Percentiles rank a stretch among this genome's conserved stretches.
phyloP scores from a whole-genome alignment of 1,284 basidiomycete genomes.

The Stereum hirsutum region DNA sequence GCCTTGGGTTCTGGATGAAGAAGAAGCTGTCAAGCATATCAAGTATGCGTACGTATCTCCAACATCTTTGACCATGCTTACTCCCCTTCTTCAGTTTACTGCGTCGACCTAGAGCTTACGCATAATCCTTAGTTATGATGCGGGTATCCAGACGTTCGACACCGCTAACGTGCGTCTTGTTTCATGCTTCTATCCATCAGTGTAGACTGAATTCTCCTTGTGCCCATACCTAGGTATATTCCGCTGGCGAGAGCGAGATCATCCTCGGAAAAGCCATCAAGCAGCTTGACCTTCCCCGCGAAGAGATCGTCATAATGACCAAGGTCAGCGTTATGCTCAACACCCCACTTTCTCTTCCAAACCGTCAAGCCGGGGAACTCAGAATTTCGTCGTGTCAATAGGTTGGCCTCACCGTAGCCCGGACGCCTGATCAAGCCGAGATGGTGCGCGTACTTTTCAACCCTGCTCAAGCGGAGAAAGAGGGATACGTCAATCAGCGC shows the following conservation, averaged over 20 bases:
- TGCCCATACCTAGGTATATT: slow-evolving; percentile 32
- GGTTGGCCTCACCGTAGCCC: too few relatives aligned
- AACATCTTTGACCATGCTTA: too few relatives aligned
- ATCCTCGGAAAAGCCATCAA: slow-evolving; percentile 78
- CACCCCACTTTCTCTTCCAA: too few relatives aligned
- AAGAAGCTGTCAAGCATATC: slow-evolving; percentile 48
- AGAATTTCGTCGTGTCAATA: too few relatives aligned
- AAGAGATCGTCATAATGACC: slow-evolving; percentile 72
- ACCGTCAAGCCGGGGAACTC: too few relatives aligned
- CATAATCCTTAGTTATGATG: slow-evolving; percentile 13
- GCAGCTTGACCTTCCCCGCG: slow-evolving; percentile 57
- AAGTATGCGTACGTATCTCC: slow-evolving; percentile 38
- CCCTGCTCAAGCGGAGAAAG: too few relatives aligned
- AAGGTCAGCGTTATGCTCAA: too few relatives aligned
- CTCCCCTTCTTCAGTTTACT: neutral
- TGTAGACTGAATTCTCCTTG: neutral
- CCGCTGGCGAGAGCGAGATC: slow-evolving; percentile 63
- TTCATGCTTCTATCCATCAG: neutral
- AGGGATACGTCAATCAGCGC: too few relatives aligned
- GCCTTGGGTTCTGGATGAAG: slow-evolving; percentile 46
- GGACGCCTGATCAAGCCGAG: too few relatives aligned
- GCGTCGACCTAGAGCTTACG: neutral
- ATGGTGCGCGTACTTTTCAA: too few relatives aligned
- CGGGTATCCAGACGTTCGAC: slow-evolving; percentile 64
- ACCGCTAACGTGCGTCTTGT: slow-evolving; percentile 37